Evolutionary conservation across 2,329 filamentous ascomycete genomes (phyloP).

Genomic region (Calcarisporium arbuscula): DNA sequence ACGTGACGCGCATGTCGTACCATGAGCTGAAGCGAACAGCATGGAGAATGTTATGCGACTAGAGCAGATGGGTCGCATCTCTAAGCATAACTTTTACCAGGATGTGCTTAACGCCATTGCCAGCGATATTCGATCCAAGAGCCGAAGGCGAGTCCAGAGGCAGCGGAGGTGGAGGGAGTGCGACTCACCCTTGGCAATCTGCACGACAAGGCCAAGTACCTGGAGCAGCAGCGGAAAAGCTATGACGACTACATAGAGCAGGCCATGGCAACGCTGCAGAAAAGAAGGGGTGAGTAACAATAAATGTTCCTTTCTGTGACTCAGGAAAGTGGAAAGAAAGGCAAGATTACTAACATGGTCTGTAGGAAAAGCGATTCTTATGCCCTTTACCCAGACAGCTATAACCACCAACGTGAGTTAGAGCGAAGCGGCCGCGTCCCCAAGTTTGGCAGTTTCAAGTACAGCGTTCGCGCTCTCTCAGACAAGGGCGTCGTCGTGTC

Average conservation of each 20-base stretch:
- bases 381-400: slow-evolving; percentile 98
- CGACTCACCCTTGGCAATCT: slow-evolving; percentile 68
- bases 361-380: slow-evolving; percentile 76
- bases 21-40: slow-evolving; percentile 88
- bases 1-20: slow-evolving; percentile 85
- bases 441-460: slow-evolving; percentile 97
- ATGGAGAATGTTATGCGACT: slow-evolving; percentile 88
- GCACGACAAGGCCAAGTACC: slow-evolving; percentile 80
- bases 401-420: slow-evolving; percentile 95
- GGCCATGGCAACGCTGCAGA: slow-evolving; percentile 93
- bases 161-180: slow-evolving; percentile 86
- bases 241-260: slow-evolving; percentile 99
- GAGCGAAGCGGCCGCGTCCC: slow-evolving; percentile 88
- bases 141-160: slow-evolving; percentile 82
- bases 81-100: slow-evolving; percentile 88
- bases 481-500: slow-evolving; percentile 91
- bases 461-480: slow-evolving; percentile 78
- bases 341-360: slow-evolving; percentile 11
- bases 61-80: slow-evolving; percentile 82
- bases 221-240: slow-evolving; percentile 91
- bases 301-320: background rate
- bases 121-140: slow-evolving; percentile 94
- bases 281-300: slow-evolving; percentile 72
- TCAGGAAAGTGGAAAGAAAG: background rate
- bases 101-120: slow-evolving; percentile 97